Conservation (phyloP, 169 alveolate genomes). For the Babesia ovis region DNA sequence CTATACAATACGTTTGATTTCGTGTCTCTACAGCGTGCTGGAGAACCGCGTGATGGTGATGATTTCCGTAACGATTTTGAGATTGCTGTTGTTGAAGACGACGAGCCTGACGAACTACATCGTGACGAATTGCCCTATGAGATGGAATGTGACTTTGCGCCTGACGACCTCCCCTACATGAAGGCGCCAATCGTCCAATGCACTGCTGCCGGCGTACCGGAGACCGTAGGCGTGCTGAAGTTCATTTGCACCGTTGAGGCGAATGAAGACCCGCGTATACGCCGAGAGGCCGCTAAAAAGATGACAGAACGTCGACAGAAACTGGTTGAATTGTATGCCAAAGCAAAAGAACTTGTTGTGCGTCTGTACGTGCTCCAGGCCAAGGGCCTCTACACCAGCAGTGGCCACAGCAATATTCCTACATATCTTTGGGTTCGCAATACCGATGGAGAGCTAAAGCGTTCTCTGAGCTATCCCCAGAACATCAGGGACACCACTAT, state of each 20-base stretch:
- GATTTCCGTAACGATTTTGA: conserved; percentile 50
- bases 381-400: conserved; percentile 84
- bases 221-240: conserved; percentile 85
- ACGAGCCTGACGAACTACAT: conserved; percentile 72
- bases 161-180: conserved; percentile 82
- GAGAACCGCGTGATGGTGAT: conserved; percentile 31
- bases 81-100: conserved; percentile 51
- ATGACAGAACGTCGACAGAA: conserved; percentile 29
- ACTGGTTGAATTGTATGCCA: conserved; percentile 35
- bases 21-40: conserved; percentile 57
- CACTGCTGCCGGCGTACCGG: conserved; percentile 86
- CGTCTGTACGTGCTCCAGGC: conserved; percentile 86
- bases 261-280: conserved; percentile 5
- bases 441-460: conserved; percentile 72
- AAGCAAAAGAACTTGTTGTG: conserved; percentile 80
- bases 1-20: conserved; percentile 44
- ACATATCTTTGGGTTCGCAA: conserved; percentile 78
- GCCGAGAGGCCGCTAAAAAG: conserved; percentile 30
- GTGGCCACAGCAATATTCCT: conserved; percentile 74
- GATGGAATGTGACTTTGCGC: conserved; percentile 82
- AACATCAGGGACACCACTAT: conserved; percentile 59
- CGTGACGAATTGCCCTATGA: conserved; percentile 87
- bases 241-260: conserved; percentile 75
- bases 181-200: conserved; percentile 83
- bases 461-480: conserved; percentile 78